Percentiles rank a stretch among this genome's conserved stretches.
Evolutionary conservation across 257 asterid species (phyloP).

Genomic region (Solanum arcanum): DNA sequence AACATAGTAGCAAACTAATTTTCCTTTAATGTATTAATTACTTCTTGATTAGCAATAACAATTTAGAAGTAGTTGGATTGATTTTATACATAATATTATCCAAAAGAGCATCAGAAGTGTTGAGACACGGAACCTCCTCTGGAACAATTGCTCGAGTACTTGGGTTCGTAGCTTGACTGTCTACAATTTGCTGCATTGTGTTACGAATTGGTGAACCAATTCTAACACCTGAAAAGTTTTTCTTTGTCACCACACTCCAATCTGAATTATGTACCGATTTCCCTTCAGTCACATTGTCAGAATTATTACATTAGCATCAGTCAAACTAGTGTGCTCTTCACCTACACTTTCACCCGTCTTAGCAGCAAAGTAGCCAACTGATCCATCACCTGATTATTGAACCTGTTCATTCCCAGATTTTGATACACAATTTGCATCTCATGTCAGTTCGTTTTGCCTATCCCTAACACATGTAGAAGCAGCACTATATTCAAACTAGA

Average conservation of each 20-base stretch:
- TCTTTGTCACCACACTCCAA: background rate
- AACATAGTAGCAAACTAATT: too few species aligned
- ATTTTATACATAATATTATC: too few species aligned
- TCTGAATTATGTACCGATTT: background rate
- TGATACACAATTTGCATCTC: background rate
- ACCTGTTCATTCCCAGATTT: background rate
- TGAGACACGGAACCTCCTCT: too few species aligned
- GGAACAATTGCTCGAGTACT: too few species aligned
- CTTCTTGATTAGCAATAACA: too few species aligned
- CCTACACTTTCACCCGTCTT: background rate
- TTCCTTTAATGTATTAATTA: too few species aligned
- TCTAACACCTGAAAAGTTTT: background rate
- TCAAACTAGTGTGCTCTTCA: background rate
- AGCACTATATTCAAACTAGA: background rate
- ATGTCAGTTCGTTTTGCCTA: background rate
- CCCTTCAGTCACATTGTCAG: background rate
- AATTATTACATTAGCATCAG: background rate
- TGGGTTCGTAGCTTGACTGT: background rate
- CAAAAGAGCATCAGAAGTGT: too few species aligned
- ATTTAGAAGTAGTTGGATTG: too few species aligned
- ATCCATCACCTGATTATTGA: background rate
- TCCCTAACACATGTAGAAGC: background rate
- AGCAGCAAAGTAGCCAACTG: background rate
- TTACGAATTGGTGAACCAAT: background rate
- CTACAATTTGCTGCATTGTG: background rate